Base-by-base conservation (phyloP, 1,284 basidiomycete genomes). In the Boletus smithii region DNA sequence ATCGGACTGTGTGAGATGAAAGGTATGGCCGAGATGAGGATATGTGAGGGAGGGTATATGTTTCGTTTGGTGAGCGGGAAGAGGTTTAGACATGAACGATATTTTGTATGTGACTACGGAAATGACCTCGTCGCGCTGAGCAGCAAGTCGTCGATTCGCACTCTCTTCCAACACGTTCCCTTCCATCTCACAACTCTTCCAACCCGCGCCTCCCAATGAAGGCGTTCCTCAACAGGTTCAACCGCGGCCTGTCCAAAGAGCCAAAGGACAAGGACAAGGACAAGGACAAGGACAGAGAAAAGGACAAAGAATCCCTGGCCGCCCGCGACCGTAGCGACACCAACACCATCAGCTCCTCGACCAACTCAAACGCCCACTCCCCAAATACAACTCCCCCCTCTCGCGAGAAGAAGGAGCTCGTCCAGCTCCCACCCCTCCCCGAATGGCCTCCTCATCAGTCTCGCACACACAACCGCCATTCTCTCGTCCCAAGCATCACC, bases 151-250 rank as follows among this genome's bases (percentile, higher is more conserved):
- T 32, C 35, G 35, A 51, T 46, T 44, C 52, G 50, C 51, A 51
- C 53, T 45, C 44, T 34, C 45, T 39, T 42, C 35, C 22, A 26
- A 31, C 44, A 39, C 44, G 48, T 39, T 40, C 34, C 29, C 44
- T 42, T 48, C 29, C 40, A 24, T 37, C 38, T 32, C 48, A n/a
- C n/a, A n/a, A n/a, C n/a, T n/a, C n/a, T n/a, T n/a, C n/a, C n/a
- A n/a, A n/a, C 22, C 45, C 29, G 31, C 22, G 23, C 29, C 3
- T 32, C 47, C 22, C 66, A 59, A 89, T 89, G 87, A 88, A 86
- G 75, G 87, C 85, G 42, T 84, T 88, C 58, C 77, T 89, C 66
- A 76, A 78, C 63, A 79, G 85, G 59, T 73, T 88, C 56, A 85
- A 88, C 67, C 71, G 85, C 53, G 81, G 81, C 53, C 74, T 79